Conservation (phyloP, 371 early-diverging fungal species). For the Umbelopsis sp. region DNA sequence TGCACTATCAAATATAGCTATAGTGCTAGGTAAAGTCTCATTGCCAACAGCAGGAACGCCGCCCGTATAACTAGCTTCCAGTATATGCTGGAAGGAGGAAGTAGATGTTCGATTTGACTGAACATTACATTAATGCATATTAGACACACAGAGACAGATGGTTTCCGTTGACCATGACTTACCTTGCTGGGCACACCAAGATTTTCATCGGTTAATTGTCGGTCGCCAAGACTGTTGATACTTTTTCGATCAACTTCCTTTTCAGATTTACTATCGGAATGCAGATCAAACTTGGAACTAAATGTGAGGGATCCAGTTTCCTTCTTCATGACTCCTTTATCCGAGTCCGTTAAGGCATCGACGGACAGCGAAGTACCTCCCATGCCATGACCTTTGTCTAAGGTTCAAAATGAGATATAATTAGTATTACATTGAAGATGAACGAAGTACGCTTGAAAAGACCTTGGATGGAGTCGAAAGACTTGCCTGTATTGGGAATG, state of each 20-base stretch:
- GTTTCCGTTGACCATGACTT: neutral
- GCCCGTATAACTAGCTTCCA: conserved; percentile 18
- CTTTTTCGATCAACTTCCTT: conserved; percentile 27
- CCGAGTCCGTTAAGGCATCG: neutral
- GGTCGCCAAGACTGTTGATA: conserved; percentile 26
- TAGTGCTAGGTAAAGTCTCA: conserved; percentile 38
- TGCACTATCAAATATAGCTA: conserved; percentile 45
- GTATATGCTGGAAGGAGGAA: conserved; percentile 27
- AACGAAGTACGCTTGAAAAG: neutral
- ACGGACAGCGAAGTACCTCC: neutral
- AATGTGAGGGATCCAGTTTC: neutral
- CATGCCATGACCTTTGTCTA: neutral
- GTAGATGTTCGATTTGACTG: conserved; percentile 49
- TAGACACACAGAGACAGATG: too few species aligned
- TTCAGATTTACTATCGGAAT: conserved; percentile 2
- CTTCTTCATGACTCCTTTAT: conserved; percentile 24
- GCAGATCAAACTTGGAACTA: conserved; percentile 24
- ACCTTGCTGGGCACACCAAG: conserved; percentile 40
- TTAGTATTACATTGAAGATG: neutral
- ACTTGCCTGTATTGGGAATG: conserved; percentile 7
- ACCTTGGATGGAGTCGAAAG: neutral
- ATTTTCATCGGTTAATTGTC: conserved; percentile 26
- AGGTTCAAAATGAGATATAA: neutral
- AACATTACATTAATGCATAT: neutral
- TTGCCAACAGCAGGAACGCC: conserved; percentile 24